Evolutionary conservation across 1,139 yeast genomes (phyloP).

Genomic region (Williopsis jadinii): DNA sequence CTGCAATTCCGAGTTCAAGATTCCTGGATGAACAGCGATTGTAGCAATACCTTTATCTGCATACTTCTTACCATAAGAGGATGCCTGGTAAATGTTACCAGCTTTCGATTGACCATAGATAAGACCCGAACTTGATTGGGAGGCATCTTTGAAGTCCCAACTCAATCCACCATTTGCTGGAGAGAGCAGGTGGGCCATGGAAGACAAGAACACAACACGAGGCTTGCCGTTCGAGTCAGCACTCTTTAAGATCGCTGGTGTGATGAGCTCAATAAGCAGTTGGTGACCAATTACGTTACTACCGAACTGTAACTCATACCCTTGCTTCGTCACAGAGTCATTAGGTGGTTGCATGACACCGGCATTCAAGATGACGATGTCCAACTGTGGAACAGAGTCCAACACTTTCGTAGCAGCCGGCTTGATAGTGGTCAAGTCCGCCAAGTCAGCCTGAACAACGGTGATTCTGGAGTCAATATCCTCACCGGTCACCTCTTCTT

Average conservation of each 20-base stretch:
- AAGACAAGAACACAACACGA: conserved; percentile 43
- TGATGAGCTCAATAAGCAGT: conserved; percentile 37
- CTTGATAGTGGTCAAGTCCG: conserved; percentile 38
- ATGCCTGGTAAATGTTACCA: conserved; percentile 34
- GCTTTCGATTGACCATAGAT: conserved; percentile 45
- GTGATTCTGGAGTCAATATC: conserved; percentile 18
- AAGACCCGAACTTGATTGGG: conserved; percentile 2
- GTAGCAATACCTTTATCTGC: conserved; percentile 26
- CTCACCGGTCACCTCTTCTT: conserved; percentile 3
- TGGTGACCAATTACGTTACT: conserved; percentile 45
- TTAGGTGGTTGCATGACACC: conserved; percentile 41
- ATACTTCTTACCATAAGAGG: conserved; percentile 35
- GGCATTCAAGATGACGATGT: conserved; percentile 44
- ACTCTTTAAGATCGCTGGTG: conserved; percentile 31
- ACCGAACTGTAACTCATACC: conserved; percentile 41
- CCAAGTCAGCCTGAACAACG: conserved; percentile 32
- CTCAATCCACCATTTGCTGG: conserved; percentile 34
- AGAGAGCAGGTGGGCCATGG: conserved; percentile 32
- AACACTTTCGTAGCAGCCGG: conserved; percentile 33
- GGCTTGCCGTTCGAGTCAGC: conserved; percentile 12
- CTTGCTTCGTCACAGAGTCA: conserved; percentile 33
- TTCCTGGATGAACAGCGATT: conserved; percentile 38
- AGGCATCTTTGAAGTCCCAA: conserved; percentile 27
- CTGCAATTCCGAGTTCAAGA: conserved; percentile 34
- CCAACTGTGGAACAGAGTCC: conserved; percentile 25